phyloP scores from a whole-genome alignment of 441 rosid species.

The Eruca vesicaria region DNA sequence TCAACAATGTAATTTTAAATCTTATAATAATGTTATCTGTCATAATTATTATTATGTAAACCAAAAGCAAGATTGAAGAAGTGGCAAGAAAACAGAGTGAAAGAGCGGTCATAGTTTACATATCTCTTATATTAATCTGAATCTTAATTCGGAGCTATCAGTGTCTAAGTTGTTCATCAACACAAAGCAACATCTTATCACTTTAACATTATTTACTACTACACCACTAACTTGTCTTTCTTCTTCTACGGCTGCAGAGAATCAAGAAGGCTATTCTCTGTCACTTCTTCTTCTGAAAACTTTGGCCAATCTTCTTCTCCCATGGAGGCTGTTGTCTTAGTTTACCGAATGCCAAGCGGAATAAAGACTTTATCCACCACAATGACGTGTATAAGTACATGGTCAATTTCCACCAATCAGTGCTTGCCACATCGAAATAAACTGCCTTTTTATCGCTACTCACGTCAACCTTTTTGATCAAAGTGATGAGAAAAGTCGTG shows the following conservation, averaged over 20 bases:
- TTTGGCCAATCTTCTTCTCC: no score
- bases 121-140: slow-evolving; percentile 6
- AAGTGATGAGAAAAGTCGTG: slow-evolving; percentile 13
- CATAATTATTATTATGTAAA: background rate
- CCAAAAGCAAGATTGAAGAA: background rate
- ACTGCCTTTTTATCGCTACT: background rate
- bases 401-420: background rate
- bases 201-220: slow-evolving; percentile 28
- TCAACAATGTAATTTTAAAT: background rate
- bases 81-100: background rate
- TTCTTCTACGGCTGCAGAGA: slow-evolving; percentile 23
- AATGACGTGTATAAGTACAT: slow-evolving; percentile 16
- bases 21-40: background rate
- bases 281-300: background rate
- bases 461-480: slow-evolving; percentile 2
- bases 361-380: background rate
- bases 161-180: slow-evolving; percentile 27
- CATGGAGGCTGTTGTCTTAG: no score
- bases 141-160: slow-evolving; percentile 27
- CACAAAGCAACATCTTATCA: slow-evolving; percentile 41
- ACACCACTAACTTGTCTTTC: slow-evolving; percentile 16
- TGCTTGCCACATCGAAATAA: background rate
- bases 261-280: background rate
- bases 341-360: slow-evolving; percentile 15
- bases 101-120: background rate